Evolutionary conservation across 2,329 filamentous ascomycete species (phyloP), one percentile per base, ranked within the genome.

Genomic region (Sporothrix humicola): DNA sequence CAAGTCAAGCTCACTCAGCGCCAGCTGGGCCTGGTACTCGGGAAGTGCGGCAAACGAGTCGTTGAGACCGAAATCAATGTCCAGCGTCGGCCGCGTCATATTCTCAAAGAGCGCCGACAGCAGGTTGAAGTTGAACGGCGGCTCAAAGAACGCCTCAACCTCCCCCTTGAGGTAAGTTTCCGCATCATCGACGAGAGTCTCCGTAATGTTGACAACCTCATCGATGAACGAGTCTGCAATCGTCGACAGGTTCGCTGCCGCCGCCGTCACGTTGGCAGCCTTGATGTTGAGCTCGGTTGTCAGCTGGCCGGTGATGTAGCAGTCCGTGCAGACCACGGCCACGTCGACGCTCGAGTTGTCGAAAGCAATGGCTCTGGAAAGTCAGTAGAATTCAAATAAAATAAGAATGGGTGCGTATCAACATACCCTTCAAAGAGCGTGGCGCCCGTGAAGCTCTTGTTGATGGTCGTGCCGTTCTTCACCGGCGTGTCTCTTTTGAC

Each of bases 1-100:
- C 0, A 89, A 74, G 76, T 89, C 87, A 46, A 88, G 68, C 0
- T 80, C 81, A 71, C 87, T 85, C 74, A 90, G 86, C 37, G 83
- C 79, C 63, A 89, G 84, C 5, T 79, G 77, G 0, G 89, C 78
- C 2, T 78, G 76, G 26, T 79, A 80, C 31, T 84, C 83, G 0
- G 85, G 85, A 5, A 88, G 82, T 3, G 81, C 78, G 0, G 81
- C 50, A 0, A 61, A 80, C 31, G 31, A 6, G 0, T 87, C 59
- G 17, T 84, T 80, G 1, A 88, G 75, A 73, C 86, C 81, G 54
- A 87, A 83, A 69, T 82, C 81, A 13, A 84, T 73, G 50, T 86
- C 79, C 7, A 79, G 7, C 6, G 66, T 75, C 15, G 76, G 75
- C 65, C 65, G 75, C 10, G 54, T 37, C 3, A 74, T 1, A 23